A percentile compares a stretch with the other conserved stretches of the same genome.
These are phyloP conservation scores for Solanum acaule DNA, from an alignment of 257 asterid genomes.

Conservation along the genomic window DNA sequence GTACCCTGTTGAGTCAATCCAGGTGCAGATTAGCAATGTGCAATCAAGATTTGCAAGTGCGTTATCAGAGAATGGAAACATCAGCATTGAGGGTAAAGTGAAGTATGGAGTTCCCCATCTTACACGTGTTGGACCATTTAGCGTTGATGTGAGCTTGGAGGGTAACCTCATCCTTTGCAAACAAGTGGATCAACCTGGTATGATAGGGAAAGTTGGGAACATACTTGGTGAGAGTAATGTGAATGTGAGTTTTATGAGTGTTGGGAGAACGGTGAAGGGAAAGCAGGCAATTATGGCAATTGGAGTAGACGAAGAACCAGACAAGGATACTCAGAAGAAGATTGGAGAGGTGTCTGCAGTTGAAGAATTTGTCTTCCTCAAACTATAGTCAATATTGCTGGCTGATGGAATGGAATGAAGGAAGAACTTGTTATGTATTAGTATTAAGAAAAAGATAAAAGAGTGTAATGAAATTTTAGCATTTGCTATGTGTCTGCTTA, in stretches of 20 bases:
- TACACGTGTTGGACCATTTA: conserved; percentile 63
- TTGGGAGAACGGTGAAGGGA: conserved; percentile 75
- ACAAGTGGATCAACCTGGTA: conserved; percentile 97
- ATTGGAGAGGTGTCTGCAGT: conserved; percentile 76
- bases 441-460: background rate
- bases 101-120: conserved; percentile 76
- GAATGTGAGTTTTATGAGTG: conserved; percentile 97
- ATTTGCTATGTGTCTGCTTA: background rate
- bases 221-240: conserved; percentile 77
- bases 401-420: background rate
- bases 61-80: conserved; percentile 50
- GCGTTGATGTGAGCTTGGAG: conserved; percentile 83
- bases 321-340: conserved; percentile 64
- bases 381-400: conserved; percentile 22
- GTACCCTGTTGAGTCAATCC: conserved; percentile 62
- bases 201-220: conserved; percentile 85
- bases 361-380: conserved; percentile 85
- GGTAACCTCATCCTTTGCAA: conserved; percentile 79
- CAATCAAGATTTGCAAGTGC: conserved; percentile 79
- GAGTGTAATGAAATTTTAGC: background rate
- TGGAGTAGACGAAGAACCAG: conserved; percentile 91
- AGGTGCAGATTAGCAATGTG: conserved; percentile 69
- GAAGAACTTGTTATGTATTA: background rate
- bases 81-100: conserved; percentile 70
- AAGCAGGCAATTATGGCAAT: conserved; percentile 91